Evolutionary conservation across 106 monocot genomes (phyloP), one percentile per base, ranked within the genome.

Genomic region (Allium cepa): DNA sequence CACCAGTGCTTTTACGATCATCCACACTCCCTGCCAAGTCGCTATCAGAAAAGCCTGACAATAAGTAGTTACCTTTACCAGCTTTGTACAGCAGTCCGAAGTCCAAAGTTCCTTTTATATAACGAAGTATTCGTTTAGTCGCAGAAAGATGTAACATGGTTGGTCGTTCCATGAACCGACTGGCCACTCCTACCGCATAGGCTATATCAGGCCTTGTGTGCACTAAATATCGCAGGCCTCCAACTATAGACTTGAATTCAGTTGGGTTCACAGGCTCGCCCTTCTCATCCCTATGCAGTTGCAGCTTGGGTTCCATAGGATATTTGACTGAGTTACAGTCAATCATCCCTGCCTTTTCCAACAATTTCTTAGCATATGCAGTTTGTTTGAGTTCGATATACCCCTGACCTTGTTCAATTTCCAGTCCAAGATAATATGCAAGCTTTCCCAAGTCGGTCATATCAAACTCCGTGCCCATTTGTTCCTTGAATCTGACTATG

Each of bases 361-460:
- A 53, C n/a, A 69, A 49, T 7, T 48, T 14, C 56, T 15, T 27
- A 46, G 17, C 62, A 73, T 57, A 36, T 9, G 45, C 59, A 26
- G 17, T 59, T 60, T 36, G 26, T 17, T 49, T 60, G 13, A 62
- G 26, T 46, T 68, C 68, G 18, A 52, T 47, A 52, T 15, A 50
- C 12, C 22, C 11, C 15, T 75, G 15, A 0, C 8, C 28, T 67
- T 68, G 67, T 8, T 52, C 60, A 13, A 75, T 36, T 16, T 75
- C 75, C 11, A 75, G 26, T 1, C 68, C 67, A 49, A 59, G 60
- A 36, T 60, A 68, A 47, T 75, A 68, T 10, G 59, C 16, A 36
- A 69, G 50, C 4, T 61, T 11, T 3, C 69, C 55, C 7, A 76
- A 2, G 26, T 70, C 63, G 12, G 53, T 76, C 69, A 70, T 76